Percentiles rank a stretch among this genome's conserved stretches.
These are phyloP conservation scores for Fraxinus angustifolia DNA, from an alignment of 305 asterid species.

Conservation along the genomic window DNA sequence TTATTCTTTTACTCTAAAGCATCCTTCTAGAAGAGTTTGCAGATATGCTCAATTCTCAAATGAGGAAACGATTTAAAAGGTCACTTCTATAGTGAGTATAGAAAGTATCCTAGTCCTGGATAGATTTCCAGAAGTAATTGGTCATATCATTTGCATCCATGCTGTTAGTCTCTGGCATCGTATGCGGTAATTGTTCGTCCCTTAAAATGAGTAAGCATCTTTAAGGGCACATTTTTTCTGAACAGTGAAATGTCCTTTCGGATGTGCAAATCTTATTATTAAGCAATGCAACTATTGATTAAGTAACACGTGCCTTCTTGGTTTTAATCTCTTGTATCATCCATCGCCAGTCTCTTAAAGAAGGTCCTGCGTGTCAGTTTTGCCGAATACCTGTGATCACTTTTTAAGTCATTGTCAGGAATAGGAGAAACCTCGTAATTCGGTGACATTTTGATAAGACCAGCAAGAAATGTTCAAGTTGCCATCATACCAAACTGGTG, in stretches of 20 bases:
- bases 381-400: constrained; percentile 18
- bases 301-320: no score
- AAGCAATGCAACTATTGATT: no score
- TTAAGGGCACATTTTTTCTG: background rate
- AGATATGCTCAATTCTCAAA: background rate
- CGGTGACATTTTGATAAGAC: constrained; percentile 15
- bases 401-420: background rate
- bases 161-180: background rate
- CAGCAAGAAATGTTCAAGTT: constrained; percentile 10
- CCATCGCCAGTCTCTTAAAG: background rate
- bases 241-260: no score
- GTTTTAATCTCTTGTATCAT: no score
- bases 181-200: background rate
- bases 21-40: no score
- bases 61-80: background rate
- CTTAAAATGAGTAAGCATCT: background rate
- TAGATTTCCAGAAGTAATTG: background rate
- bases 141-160: background rate
- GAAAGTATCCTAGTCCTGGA: background rate
- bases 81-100: background rate
- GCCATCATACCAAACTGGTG: background rate
- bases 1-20: no score
- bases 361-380: constrained; percentile 1
- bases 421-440: constrained; percentile 15
- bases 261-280: no score